Conservation (phyloP, 306 rosid genomes). For the Urtica urens region DNA sequence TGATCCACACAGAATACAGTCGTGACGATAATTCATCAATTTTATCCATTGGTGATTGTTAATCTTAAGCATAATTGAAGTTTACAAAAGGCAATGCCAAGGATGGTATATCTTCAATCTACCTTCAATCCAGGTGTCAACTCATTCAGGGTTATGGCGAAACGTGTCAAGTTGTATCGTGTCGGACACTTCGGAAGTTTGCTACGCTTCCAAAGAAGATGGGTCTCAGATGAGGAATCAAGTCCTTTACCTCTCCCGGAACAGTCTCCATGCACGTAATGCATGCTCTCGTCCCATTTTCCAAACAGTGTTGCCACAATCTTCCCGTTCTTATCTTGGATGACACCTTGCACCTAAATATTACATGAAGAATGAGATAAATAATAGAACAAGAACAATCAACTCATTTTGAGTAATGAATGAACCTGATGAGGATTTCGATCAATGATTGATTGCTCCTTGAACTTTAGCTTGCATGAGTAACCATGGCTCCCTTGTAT, state of each 20-base stretch:
- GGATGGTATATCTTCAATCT: no score
- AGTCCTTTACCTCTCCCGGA: conserved; percentile 71
- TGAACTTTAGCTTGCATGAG: conserved; percentile 85
- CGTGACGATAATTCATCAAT: no score
- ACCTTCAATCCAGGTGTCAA: conserved; percentile 90
- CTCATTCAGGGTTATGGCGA: conserved; percentile 90
- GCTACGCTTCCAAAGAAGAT: conserved; percentile 81
- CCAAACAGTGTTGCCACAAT: conserved; percentile 83
- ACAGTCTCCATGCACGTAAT: conserved; percentile 70
- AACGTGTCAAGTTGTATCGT: conserved; percentile 89
- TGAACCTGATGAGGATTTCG: conserved; percentile 94
- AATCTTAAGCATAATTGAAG: background rate
- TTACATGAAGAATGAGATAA: no score
- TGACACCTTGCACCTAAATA: conserved; percentile 71
- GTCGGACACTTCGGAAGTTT: conserved; percentile 67
- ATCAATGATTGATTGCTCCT: conserved; percentile 97
- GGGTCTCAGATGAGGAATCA: conserved; percentile 66
- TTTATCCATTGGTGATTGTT: background rate
- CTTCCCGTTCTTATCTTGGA: conserved; percentile 78
- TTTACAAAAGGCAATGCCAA: conserved; percentile 11
- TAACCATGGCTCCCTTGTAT: conserved; percentile 69
- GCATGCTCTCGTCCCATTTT: conserved; percentile 99
- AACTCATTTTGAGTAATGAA: conserved; percentile 4
- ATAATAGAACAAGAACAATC: no score
- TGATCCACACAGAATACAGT: background rate